Conservation (phyloP, 257 asterid genomes). For the Rubia yunnanensis region DNA sequence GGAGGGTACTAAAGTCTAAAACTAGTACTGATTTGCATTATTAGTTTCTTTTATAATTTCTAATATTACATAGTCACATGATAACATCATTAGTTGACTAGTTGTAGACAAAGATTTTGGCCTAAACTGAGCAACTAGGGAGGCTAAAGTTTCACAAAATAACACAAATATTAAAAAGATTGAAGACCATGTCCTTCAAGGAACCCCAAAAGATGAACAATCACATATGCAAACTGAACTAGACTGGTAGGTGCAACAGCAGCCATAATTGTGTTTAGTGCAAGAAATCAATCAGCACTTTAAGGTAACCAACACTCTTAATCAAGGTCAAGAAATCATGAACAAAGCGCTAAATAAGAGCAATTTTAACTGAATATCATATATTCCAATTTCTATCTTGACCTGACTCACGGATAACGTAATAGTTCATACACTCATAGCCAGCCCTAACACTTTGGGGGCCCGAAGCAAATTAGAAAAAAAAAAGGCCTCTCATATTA, state of each 20-base stretch:
- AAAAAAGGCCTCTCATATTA: too few relatives aligned
- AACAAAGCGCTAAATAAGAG: background rate
- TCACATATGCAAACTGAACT: background rate
- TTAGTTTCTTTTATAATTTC: too few relatives aligned
- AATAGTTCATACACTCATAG: too few relatives aligned
- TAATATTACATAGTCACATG: background rate
- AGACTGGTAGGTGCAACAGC: background rate
- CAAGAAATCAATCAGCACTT: background rate
- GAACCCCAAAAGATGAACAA: conserved; percentile 7
- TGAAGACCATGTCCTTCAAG: background rate
- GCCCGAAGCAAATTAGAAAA: too few relatives aligned
- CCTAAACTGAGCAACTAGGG: background rate
- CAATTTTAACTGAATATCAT: too few relatives aligned
- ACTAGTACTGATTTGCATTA: too few relatives aligned
- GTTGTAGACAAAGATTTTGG: background rate
- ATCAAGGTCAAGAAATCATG: background rate
- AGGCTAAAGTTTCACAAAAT: background rate
- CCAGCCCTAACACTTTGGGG: too few relatives aligned
- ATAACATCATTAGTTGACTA: background rate
- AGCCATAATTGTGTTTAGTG: background rate
- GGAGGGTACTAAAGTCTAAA: too few relatives aligned
- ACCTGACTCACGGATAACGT: too few relatives aligned
- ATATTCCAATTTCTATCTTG: too few relatives aligned
- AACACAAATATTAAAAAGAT: background rate
- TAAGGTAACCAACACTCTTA: background rate